Evolutionary conservation across 225 moss, liverwort and hornwort species (phyloP), one percentile per base, ranked within the genome.

Genomic region (Polytrichum formosum): DNA sequence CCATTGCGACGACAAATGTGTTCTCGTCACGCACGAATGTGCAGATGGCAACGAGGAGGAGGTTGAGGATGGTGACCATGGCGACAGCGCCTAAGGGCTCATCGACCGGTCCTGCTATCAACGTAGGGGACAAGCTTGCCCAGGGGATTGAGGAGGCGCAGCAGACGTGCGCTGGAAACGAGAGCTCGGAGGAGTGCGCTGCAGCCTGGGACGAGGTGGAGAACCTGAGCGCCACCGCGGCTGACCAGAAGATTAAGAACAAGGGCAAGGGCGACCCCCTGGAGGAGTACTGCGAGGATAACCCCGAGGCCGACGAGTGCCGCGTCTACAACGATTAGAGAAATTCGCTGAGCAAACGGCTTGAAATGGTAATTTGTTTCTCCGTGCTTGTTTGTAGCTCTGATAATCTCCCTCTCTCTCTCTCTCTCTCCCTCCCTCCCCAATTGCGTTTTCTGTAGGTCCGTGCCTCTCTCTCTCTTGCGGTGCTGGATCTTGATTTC

Each of bases 251-350:
- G 78, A 26, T 46, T 9, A 55, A 64, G 53, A 65, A 64, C 6
- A 82, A 82, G 74, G 66, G 70, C n/a, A 5, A 72, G 3, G 70
- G 58, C 28, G 93, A 91, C 35, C 93, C 93, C 0, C 23, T 90
- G 69, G 93, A 91, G 29, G 78, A 84, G 27, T 93, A 29, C 64
- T 93, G 87, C 68, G 86, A 77, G 67, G 85, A 85, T 0, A 83
- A 83, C 55, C 93, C 93, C 0, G 91, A 91, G 65, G 87, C 93
- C 4, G 90, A 93, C 46, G 93, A 91, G 79, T 93, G 91, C 71
- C 82, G 90, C 54, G 79, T 85, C 1, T 91, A 93, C 85, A 77
- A 74, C 16, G 93, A 91, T 67, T 93, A 46, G 77, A 90, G 69
- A 25, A 76, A 83, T 86, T 80, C 76, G 80, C 70, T 72, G 78